Conservation (phyloP, 2,329 filamentous ascomycete genomes). For the Alternaria novae-zelandiae region DNA sequence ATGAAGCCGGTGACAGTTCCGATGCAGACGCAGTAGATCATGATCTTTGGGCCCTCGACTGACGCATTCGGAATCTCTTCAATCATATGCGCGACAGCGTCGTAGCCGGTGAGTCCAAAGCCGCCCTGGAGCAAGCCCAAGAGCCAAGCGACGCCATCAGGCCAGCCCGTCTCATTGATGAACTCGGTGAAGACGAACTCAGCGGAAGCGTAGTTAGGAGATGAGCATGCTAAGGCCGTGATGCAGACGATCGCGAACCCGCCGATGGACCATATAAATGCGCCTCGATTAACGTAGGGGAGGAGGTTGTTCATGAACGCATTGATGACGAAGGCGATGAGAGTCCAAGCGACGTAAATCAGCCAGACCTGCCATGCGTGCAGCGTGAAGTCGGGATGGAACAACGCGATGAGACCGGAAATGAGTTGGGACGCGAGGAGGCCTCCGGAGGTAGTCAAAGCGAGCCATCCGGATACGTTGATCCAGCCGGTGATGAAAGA, state of each 20-base stretch:
- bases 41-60: slow-evolving; percentile 68
- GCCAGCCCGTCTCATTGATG: slow-evolving; percentile 73
- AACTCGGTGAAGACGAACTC: slow-evolving; percentile 71
- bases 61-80: slow-evolving; percentile 66
- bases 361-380: slow-evolving; percentile 75
- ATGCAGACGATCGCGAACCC: slow-evolving; percentile 75
- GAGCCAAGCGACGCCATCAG: slow-evolving; percentile 67
- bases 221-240: slow-evolving; percentile 69
- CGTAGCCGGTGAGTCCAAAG: slow-evolving; percentile 62
- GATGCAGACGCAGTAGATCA: slow-evolving; percentile 69
- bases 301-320: slow-evolving; percentile 68
- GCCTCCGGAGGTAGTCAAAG: slow-evolving; percentile 70
- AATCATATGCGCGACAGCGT: slow-evolving; percentile 62
- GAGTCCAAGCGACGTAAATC: slow-evolving; percentile 70
- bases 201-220: slow-evolving; percentile 69
- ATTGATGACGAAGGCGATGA: slow-evolving; percentile 68
- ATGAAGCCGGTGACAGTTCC: slow-evolving; percentile 68
- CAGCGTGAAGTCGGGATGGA: slow-evolving; percentile 63
- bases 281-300: slow-evolving; percentile 70
- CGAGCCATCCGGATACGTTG: slow-evolving; percentile 74
- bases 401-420: slow-evolving; percentile 68
- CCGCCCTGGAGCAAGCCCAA: slow-evolving; percentile 61
- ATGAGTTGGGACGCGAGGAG: slow-evolving; percentile 72
- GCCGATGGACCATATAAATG: slow-evolving; percentile 73
- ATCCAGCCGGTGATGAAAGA: slow-evolving; percentile 78